Evolutionary conservation across 2,329 filamentous ascomycete genomes (phyloP).

Genomic region (Cladosporium sphaerospermum): DNA sequence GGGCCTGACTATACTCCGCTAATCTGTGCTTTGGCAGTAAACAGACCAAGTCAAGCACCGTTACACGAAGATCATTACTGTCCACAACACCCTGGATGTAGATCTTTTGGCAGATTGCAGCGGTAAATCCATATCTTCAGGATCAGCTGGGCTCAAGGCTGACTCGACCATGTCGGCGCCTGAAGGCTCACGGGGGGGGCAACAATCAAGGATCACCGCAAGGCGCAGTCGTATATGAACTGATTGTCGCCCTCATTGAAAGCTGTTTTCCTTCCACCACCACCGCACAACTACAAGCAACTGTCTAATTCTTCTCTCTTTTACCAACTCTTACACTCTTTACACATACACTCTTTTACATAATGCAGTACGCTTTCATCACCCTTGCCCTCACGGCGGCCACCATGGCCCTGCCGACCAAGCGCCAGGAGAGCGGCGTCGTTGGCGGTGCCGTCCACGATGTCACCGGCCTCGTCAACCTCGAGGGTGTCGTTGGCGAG

Average conservation of each 20-base stretch:
- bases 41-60: too few species aligned
- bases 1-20: too few species aligned
- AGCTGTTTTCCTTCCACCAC: conserved; percentile 1
- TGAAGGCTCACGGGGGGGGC: neutral
- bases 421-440: conserved; percentile 32
- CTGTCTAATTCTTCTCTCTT: conserved; percentile 3
- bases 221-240: too few species aligned
- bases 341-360: neutral
- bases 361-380: conserved; percentile 11
- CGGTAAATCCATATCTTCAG: neutral
- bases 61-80: too few species aligned
- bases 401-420: conserved; percentile 8
- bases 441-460: conserved; percentile 91
- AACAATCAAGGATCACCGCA: too few species aligned
- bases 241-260: neutral
- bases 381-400: conserved; percentile 10
- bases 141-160: neutral
- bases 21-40: too few species aligned
- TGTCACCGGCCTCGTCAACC: conserved; percentile 75
- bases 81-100: too few species aligned
- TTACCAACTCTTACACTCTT: conserved; percentile 1
- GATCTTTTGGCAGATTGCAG: too few species aligned
- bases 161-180: conserved; percentile 3
- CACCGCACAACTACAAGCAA: neutral
- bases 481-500: neutral